These are phyloP conservation scores for Hypoxylon cercidicola DNA, from an alignment of 495 filamentous ascomycete species.

Conservation along the genomic window DNA sequence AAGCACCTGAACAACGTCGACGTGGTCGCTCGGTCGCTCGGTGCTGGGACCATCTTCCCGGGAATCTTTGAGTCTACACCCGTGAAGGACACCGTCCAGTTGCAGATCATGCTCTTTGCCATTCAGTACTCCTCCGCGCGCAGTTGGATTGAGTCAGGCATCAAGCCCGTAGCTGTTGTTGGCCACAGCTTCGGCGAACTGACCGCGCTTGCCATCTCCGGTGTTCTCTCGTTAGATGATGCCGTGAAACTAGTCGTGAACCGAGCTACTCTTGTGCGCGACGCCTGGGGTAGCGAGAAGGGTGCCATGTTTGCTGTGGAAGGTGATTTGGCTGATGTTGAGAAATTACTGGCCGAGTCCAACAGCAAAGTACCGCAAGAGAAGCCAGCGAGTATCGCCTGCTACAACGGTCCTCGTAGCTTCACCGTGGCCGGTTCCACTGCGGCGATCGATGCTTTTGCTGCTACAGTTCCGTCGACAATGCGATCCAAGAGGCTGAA, in stretches of 20 bases:
- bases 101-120: slow-evolving; percentile 60
- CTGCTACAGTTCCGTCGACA: slow-evolving; percentile 25
- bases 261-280: slow-evolving; percentile 52
- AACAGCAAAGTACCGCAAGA: slow-evolving; percentile 23
- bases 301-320: slow-evolving; percentile 62
- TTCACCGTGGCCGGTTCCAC: slow-evolving; percentile 59
- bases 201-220: slow-evolving; percentile 56
- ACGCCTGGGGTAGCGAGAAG: slow-evolving; percentile 52
- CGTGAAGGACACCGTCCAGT: slow-evolving; percentile 52
- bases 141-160: slow-evolving; percentile 60
- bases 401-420: slow-evolving; percentile 61
- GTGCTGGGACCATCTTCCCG: slow-evolving; percentile 57
- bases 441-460: slow-evolving; percentile 47
- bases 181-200: slow-evolving; percentile 65
- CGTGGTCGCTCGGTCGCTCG: slow-evolving; percentile 36
- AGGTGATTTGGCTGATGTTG: slow-evolving; percentile 44
- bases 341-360: slow-evolving; percentile 42
- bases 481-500: slow-evolving; percentile 54
- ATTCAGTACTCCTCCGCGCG: slow-evolving; percentile 61
- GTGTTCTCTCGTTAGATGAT: slow-evolving; percentile 49
- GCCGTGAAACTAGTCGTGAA: slow-evolving; percentile 51
- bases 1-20: slow-evolving; percentile 57
- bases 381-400: slow-evolving; percentile 53
- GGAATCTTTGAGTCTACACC: slow-evolving; percentile 56
- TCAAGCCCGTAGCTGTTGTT: slow-evolving; percentile 47